phyloP scores from a whole-genome alignment of 169 alveolate genomes.

The Cryptosporidium canis region DNA sequence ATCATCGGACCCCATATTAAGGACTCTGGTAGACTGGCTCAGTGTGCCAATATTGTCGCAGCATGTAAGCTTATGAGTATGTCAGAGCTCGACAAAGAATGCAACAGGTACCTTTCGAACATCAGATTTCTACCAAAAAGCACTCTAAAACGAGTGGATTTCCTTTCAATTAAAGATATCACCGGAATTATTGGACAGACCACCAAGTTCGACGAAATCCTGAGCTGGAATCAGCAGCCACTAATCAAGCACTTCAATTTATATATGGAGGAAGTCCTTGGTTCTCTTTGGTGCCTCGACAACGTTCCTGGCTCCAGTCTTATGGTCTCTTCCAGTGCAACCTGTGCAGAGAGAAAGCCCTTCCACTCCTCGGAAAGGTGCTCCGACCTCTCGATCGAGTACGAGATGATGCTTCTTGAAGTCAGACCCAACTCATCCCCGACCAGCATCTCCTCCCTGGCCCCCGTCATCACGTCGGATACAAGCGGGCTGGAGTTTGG shows the following conservation, averaged over 20 bases:
- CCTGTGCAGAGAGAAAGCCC: conserved; percentile 6
- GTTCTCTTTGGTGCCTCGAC: conserved; percentile 66
- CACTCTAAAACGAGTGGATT: conserved; percentile 52
- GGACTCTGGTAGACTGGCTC: conserved; percentile 64
- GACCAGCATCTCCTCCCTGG: background rate
- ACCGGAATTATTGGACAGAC: conserved; percentile 36
- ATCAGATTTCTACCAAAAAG: conserved; percentile 42
- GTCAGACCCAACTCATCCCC: conserved; percentile 68
- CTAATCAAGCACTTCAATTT: conserved; percentile 43
- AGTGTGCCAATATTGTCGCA: conserved; percentile 65
- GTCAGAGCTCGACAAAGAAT: conserved; percentile 50
- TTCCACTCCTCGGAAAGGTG: conserved; percentile 56
- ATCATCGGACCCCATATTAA: conserved; percentile 68
- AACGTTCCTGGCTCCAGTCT: conserved; percentile 61
- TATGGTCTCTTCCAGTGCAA: background rate
- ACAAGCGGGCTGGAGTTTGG: conserved; percentile 27
- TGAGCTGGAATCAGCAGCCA: conserved; percentile 68
- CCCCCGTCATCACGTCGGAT: conserved; percentile 42
- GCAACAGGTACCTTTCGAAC: conserved; percentile 3
- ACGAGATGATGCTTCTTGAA: conserved; percentile 72
- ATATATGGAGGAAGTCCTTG: conserved; percentile 59
- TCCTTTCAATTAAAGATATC: conserved; percentile 42
- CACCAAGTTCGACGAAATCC: conserved; percentile 9
- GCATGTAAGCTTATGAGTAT: conserved; percentile 59
- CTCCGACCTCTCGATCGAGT: conserved; percentile 55